Conservation (phyloP, 1,284 basidiomycete species). For the Erythrobasidium hasegawianum region DNA sequence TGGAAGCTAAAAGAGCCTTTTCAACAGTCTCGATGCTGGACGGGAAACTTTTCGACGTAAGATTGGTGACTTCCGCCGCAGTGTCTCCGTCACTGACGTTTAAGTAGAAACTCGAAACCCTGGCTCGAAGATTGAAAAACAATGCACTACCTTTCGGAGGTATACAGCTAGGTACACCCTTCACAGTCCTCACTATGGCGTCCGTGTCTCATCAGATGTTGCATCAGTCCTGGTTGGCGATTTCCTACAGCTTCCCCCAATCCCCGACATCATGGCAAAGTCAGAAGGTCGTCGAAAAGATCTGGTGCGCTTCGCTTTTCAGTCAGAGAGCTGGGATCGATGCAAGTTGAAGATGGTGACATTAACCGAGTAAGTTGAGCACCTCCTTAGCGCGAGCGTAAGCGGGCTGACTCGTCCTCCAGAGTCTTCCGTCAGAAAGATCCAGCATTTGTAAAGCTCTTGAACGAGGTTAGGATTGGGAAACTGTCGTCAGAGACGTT, state of each 20-base stretch:
- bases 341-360: constrained; percentile 73
- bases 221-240: constrained; percentile 77
- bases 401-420: neutral
- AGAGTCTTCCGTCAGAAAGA: constrained; percentile 68
- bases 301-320: constrained; percentile 96
- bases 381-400: neutral
- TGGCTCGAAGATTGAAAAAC: constrained; percentile 60
- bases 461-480: constrained; percentile 86
- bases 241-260: constrained; percentile 94
- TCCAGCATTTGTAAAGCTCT: constrained; percentile 77
- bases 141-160: constrained; percentile 74
- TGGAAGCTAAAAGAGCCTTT: neutral
- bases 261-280: constrained; percentile 51
- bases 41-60: constrained; percentile 72
- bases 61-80: too few relatives aligned
- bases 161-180: constrained; percentile 49
- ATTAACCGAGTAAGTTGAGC: constrained; percentile 62
- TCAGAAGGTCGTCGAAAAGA: too few relatives aligned
- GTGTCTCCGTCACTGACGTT: too few relatives aligned
- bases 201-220: too few relatives aligned
- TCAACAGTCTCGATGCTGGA: constrained; percentile 91
- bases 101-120: constrained; percentile 62
- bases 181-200: too few relatives aligned
- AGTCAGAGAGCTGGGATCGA: constrained; percentile 72
- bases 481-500: constrained; percentile 56